These are phyloP conservation scores for Blastobotrys terrestris DNA, from an alignment of 805 yeast genomes.

Conservation along the genomic window DNA sequence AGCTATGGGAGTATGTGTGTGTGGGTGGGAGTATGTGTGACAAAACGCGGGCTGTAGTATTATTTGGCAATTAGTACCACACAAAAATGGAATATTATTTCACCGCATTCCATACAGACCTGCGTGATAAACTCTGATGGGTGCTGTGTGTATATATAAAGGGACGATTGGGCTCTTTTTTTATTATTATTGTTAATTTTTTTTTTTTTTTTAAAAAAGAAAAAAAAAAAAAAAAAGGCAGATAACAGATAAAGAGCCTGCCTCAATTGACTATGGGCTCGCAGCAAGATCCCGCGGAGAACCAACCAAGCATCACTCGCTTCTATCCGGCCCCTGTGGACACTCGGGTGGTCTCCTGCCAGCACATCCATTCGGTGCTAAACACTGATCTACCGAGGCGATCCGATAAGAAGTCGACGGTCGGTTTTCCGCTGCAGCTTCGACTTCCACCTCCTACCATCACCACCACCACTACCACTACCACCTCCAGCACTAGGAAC, in stretches of 20 bases:
- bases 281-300: neutral
- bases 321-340: neutral
- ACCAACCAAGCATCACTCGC: neutral
- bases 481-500: neutral
- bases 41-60: too few species aligned
- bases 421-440: neutral
- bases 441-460: neutral
- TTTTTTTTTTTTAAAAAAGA: too few species aligned
- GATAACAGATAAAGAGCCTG: too few species aligned
- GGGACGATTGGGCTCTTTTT: neutral
- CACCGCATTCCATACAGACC: neutral
- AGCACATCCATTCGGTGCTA: neutral
- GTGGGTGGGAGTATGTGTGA: too few species aligned
- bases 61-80: neutral
- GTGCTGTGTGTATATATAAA: neutral
- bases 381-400: neutral
- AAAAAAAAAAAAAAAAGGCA: neutral
- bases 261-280: too few species aligned
- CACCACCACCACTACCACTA: neutral
- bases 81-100: neutral
- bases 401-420: neutral
- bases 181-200: neutral
- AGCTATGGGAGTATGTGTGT: neutral
- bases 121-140: neutral
- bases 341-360: neutral